Conservation (phyloP, 257 asterid genomes). For the Echites panduratus region DNA sequence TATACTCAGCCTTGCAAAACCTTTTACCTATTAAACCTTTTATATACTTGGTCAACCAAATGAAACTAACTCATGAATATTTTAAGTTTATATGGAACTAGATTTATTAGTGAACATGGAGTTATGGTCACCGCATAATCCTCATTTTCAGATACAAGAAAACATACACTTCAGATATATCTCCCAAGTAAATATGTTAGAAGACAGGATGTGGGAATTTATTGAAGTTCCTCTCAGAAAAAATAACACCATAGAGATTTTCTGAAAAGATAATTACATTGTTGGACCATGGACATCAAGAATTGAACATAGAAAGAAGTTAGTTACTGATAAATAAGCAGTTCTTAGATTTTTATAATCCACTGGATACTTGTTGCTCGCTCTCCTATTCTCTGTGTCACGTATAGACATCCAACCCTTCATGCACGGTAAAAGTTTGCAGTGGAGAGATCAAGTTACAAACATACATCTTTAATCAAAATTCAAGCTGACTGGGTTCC, state of each 20-base stretch:
- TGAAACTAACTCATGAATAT: too few relatives aligned
- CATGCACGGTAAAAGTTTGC: background rate
- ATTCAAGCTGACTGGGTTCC: background rate
- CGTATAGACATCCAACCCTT: background rate
- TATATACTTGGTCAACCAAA: background rate
- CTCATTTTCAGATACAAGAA: background rate
- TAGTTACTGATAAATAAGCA: background rate
- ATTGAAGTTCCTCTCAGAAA: background rate
- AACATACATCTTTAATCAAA: background rate
- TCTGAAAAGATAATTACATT: background rate
- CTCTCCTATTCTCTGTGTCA: background rate
- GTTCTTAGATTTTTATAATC: background rate
- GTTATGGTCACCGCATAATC: background rate
- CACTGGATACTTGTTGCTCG: background rate
- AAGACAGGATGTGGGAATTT: too few relatives aligned
- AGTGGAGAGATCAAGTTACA: background rate
- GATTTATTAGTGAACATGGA: background rate
- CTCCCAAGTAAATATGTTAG: background rate
- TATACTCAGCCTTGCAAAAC: background rate
- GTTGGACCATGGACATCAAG: background rate
- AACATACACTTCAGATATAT: background rate
- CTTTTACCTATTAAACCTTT: background rate
- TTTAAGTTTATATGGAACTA: background rate
- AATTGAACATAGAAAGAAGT: background rate
- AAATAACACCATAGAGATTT: background rate